These are phyloP conservation scores for Boletus semigastroideus DNA, from an alignment of 1,284 basidiomycete species.

Conservation along the genomic window DNA sequence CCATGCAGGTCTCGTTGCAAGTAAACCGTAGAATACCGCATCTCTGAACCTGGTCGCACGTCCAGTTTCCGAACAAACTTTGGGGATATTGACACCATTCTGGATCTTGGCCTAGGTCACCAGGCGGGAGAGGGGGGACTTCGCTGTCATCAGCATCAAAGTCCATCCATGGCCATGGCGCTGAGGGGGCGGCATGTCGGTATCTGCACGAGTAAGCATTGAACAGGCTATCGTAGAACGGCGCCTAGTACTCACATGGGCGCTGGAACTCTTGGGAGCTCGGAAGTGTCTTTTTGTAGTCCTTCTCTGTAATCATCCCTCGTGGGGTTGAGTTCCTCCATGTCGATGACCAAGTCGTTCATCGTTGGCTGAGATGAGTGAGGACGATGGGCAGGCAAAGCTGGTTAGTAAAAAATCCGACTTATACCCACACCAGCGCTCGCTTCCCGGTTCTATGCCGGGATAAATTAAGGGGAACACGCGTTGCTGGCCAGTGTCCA, in stretches of 20 bases:
- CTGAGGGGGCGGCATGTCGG: slow-evolving; percentile 37
- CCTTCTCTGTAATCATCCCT: slow-evolving; percentile 11
- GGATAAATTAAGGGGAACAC: not conserved
- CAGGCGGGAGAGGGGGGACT: slow-evolving; percentile 19
- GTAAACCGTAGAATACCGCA: slow-evolving; percentile 37
- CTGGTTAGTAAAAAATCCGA: not conserved
- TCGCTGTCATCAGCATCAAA: slow-evolving; percentile 28
- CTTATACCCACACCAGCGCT: not conserved
- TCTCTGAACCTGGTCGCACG: slow-evolving; percentile 40
- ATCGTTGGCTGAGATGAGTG: slow-evolving; percentile 7
- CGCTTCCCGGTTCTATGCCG: not conserved
- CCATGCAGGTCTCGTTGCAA: slow-evolving; percentile 30
- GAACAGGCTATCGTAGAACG: not conserved
- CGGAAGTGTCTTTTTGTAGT: slow-evolving; percentile 17
- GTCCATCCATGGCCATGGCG: slow-evolving; percentile 41
- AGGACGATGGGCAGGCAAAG: not conserved
- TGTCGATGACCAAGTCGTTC: slow-evolving; percentile 10
- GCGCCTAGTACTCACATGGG: slow-evolving; percentile 25
- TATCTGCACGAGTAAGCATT: slow-evolving; percentile 20
- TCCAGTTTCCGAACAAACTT: slow-evolving; percentile 54
- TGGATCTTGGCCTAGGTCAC: slow-evolving; percentile 1
- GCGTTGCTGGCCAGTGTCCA: not conserved
- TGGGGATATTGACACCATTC: slow-evolving; percentile 44
- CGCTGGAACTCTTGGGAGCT: slow-evolving; percentile 25
- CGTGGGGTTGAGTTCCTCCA: slow-evolving; percentile 4